A percentile compares a stretch with the other conserved stretches of the same genome.
Evolutionary conservation across 768 basidiomycete genomes (phyloP).

Genomic region (Russula olivacea): DNA sequence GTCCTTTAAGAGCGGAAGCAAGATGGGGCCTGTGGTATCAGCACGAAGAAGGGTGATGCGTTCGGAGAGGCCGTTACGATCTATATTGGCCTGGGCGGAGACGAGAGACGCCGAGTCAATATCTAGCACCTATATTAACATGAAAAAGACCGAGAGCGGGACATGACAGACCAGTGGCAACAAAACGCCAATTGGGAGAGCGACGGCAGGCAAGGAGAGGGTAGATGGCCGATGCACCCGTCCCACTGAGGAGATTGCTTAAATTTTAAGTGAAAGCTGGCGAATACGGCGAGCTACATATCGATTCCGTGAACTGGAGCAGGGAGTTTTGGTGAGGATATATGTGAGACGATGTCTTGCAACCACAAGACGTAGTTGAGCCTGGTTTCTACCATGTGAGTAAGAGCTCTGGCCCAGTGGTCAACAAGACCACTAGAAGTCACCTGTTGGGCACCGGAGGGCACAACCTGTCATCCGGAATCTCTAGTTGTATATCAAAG

Average conservation of each 20-base stretch:
- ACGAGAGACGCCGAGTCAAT: conserved; percentile 58
- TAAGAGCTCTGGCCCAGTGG: neutral
- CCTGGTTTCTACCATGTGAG: conserved; percentile 34
- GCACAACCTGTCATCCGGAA: conserved; percentile 73
- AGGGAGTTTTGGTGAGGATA: neutral
- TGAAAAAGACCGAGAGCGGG: neutral
- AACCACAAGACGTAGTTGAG: conserved; percentile 87
- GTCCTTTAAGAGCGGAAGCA: conserved; percentile 37
- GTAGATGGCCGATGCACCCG: conserved; percentile 88
- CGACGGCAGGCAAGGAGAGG: conserved; percentile 64
- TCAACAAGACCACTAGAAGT: neutral
- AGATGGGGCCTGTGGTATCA: conserved; percentile 37
- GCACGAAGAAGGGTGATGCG: conserved; percentile 46
- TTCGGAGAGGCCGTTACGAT: conserved; percentile 46
- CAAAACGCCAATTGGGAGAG: conserved; percentile 49
- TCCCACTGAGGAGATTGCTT: conserved; percentile 52
- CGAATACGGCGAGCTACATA: conserved; percentile 46
- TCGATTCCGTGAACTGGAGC: conserved; percentile 52
- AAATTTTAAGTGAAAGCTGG: neutral
- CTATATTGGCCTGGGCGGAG: conserved; percentile 53
- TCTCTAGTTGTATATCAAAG: conserved; percentile 53
- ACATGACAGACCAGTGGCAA: conserved; percentile 55
- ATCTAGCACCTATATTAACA: conserved; percentile 41
- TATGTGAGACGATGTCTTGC: conserved; percentile 48
- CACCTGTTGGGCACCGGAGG: conserved; percentile 57